Percentiles rank a stretch among this genome's conserved stretches.
These are phyloP conservation scores for Mycena amicta DNA, from an alignment of 768 basidiomycete species.

Conservation along the genomic window DNA sequence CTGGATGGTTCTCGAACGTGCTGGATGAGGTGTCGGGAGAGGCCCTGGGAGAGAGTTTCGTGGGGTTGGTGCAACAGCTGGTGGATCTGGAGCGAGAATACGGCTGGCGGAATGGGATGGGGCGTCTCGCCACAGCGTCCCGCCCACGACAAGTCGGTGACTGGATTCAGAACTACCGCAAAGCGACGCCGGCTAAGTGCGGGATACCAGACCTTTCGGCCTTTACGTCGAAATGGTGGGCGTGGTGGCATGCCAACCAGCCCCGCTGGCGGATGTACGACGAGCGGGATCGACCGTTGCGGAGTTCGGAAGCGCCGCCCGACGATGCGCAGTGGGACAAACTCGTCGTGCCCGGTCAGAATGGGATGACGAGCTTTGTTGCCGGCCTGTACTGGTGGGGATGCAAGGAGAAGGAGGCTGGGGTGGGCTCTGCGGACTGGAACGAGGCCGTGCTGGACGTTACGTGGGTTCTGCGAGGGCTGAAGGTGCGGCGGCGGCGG, in stretches of 20 bases:
- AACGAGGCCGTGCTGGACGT: not conserved
- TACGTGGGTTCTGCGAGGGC: not conserved
- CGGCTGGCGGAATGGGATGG: not conserved
- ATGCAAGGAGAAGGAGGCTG: not conserved
- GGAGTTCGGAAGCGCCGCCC: not conserved
- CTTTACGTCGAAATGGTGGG: not conserved
- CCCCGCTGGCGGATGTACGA: not conserved
- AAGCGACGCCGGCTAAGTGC: not conserved
- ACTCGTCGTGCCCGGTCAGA: not conserved
- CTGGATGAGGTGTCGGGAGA: no score
- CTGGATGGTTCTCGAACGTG: no score
- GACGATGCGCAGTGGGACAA: not conserved
- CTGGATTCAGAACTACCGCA: not conserved
- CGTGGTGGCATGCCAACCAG: not conserved
- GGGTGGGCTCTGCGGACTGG: not conserved
- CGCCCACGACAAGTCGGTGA: no score
- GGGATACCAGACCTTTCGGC: not conserved
- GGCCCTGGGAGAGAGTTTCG: no score
- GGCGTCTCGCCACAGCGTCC: no score
- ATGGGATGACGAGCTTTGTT: not conserved
- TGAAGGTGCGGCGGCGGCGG: no score
- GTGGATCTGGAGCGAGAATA: not conserved
- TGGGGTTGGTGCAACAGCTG: no score
- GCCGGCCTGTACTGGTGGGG: not conserved
- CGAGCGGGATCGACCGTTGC: not conserved